phyloP scores from a whole-genome alignment of 306 rosid genomes.

The Quercus wislizeni region DNA sequence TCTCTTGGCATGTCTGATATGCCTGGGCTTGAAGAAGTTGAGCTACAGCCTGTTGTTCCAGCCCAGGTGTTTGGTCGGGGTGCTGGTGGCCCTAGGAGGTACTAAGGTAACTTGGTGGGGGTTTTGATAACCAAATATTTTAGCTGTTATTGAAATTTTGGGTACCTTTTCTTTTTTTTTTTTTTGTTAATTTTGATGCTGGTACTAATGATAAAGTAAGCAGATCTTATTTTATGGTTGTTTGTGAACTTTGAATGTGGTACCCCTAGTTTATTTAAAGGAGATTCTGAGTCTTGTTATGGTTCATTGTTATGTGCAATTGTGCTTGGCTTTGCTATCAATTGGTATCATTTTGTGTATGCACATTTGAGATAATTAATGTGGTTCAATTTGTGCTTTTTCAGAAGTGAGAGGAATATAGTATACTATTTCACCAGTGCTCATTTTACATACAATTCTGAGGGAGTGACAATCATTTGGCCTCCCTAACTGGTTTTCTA shows the following conservation, averaged over 20 bases:
- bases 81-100: conserved; percentile 32
- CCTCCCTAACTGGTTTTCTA: too few relatives aligned
- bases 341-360: neutral
- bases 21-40: conserved; percentile 32
- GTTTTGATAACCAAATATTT: neutral
- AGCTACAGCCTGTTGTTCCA: conserved; percentile 17
- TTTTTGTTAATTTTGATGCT: neutral
- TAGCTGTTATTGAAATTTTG: neutral
- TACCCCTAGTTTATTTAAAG: neutral
- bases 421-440: too few relatives aligned
- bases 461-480: too few relatives aligned
- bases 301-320: neutral
- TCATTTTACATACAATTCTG: too few relatives aligned
- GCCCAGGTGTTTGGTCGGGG: conserved; percentile 31
- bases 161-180: neutral
- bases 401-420: too few relatives aligned
- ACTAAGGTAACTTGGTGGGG: conserved; percentile 11
- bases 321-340: neutral
- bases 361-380: neutral
- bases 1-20: conserved; percentile 32
- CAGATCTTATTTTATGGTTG: neutral
- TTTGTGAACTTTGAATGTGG: neutral
- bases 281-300: neutral
- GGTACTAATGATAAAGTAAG: neutral
- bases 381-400: neutral